phyloP scores from a whole-genome alignment of 1,139 yeast species.

The Arxiozyma heterogenica region DNA sequence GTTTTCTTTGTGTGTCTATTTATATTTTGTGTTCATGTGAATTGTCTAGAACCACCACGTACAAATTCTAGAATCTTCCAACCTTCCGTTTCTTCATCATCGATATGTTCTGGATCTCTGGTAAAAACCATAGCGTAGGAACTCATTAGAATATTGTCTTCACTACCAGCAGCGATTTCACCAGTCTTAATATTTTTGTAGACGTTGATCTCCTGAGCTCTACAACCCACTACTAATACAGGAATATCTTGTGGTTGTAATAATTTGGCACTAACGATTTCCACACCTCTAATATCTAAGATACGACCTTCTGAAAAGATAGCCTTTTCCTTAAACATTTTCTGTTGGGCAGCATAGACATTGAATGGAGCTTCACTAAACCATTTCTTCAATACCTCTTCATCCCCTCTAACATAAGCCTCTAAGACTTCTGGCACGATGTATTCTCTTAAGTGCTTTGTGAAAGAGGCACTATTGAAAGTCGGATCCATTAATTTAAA shows the following conservation, averaged over 20 bases:
- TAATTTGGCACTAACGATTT: slow-evolving; percentile 78
- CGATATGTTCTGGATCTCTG: slow-evolving; percentile 85
- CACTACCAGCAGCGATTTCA: slow-evolving; percentile 92
- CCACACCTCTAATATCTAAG: slow-evolving; percentile 92
- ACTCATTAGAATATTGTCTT: slow-evolving; percentile 84
- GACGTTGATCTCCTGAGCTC: slow-evolving; percentile 92
- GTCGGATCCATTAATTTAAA: slow-evolving; percentile 87
- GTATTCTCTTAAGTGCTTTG: slow-evolving; percentile 78
- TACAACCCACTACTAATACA: slow-evolving; percentile 85
- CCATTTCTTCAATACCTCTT: slow-evolving; percentile 75
- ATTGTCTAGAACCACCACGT: slow-evolving; percentile 85
- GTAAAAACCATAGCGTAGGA: slow-evolving; percentile 96
- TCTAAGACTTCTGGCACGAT: slow-evolving; percentile 93
- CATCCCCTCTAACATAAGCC: slow-evolving; percentile 91
- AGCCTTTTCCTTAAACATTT: slow-evolving; percentile 87
- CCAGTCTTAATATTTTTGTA: slow-evolving; percentile 87
- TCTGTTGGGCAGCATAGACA: slow-evolving; percentile 89
- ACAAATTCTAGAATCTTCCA: slow-evolving; percentile 96
- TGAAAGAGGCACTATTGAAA: slow-evolving; percentile 72
- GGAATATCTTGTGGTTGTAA: slow-evolving; percentile 91
- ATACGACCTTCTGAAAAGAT: slow-evolving; percentile 85
- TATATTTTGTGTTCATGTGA: slow-evolving; percentile 41
- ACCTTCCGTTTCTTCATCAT: slow-evolving; percentile 85
- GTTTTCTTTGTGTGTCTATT: background rate
- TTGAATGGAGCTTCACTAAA: slow-evolving; percentile 94